A percentile compares a stretch with the other conserved stretches of the same genome.
These are phyloP conservation scores for Marsdenia floribunda DNA, from an alignment of 257 asterid species.

Conservation along the genomic window DNA sequence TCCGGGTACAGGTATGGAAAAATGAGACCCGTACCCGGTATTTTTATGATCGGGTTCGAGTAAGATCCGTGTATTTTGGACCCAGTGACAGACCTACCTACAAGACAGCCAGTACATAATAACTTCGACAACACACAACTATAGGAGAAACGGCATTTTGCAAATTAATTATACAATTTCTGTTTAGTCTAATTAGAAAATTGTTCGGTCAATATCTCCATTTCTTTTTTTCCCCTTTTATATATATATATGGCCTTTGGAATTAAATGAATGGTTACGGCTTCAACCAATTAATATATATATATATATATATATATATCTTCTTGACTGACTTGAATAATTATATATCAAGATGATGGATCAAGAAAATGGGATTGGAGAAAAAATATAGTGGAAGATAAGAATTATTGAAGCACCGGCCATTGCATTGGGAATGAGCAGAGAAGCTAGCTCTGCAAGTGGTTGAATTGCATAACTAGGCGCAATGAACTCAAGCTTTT, in stretches of 20 bases:
- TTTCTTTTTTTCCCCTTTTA: background rate
- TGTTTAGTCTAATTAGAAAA: no score
- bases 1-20: no score
- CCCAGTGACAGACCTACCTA: no score
- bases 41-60: no score
- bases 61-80: no score
- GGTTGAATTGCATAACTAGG: background rate
- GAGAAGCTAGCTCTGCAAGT: background rate
- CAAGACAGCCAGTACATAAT: slow-evolving; percentile 2
- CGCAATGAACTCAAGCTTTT: background rate
- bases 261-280: background rate
- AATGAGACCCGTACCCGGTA: no score
- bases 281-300: background rate
- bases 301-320: background rate
- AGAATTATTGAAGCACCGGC: background rate
- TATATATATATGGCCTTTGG: background rate
- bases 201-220: no score
- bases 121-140: background rate
- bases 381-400: background rate
- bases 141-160: background rate
- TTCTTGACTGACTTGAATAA: background rate
- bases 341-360: background rate
- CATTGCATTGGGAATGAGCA: slow-evolving; percentile 6
- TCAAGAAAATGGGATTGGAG: background rate
- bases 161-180: background rate